Base-by-base conservation (phyloP, 2,329 filamentous ascomycete species). In the Arthrobotrys musiformis region DNA sequence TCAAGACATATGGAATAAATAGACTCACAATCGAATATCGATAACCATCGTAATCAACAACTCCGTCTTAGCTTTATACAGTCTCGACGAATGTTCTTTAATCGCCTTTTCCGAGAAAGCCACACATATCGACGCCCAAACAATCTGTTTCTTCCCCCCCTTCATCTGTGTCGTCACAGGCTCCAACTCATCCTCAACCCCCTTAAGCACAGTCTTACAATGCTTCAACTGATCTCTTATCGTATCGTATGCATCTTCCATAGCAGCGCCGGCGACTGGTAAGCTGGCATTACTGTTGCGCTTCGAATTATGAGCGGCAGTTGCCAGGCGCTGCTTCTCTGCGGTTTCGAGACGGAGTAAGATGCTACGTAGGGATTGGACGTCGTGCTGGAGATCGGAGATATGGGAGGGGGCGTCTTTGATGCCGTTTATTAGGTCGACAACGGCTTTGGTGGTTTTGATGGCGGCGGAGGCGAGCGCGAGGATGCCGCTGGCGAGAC, bases 401-500 rank as follows among this genome's bases (percentile, higher is more conserved):
- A 70, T 70, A 13, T 30, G 28, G 7, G 35, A 9, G 1, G 66
- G 66, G 1, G 66, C 66, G 28, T 70, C 66, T 52, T 62, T 61
- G 11, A 70, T 46, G n/a, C 54, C 66, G 40, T 52, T 70, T 37
- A 70, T 62, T 2, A 70, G 19, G 7, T 70, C 66, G 42, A 52
- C 33, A 7, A 70, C 60, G 1, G 40, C 17, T 26, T 28, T 26
- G 13, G 66, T 70, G 15, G 48, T 62, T 35, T 28, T 42, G 11
- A 70, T 62, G 24, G 66, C 24, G 33, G 66, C 54, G 5, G 26
- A 9, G 3, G 54, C 66, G 44, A 70, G 44, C 8, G 37, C 56
- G 9, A 70, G 54, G 4, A 70, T 62, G 1, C 37, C 52, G 17
- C 33, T 33, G 13, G 42, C 66, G 22, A 62, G 9, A 15, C 66